phyloP scores from a whole-genome alignment of 495 filamentous ascomycete species.

The Penicillium ucsense region DNA sequence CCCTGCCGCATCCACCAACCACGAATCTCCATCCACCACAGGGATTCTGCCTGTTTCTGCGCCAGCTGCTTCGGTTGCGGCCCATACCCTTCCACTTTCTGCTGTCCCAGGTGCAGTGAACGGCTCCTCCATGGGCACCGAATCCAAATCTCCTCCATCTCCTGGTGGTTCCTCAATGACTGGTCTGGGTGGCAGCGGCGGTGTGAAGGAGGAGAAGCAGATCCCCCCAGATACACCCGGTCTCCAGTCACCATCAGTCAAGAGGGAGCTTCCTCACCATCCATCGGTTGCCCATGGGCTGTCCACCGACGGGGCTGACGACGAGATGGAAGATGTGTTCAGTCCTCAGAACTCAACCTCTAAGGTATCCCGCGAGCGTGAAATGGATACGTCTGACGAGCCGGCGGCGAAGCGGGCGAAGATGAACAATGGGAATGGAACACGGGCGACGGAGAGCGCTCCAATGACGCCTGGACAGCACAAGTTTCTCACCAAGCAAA shows the following conservation, averaged over 20 bases:
- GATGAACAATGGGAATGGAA: conserved; percentile 36
- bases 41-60: background rate
- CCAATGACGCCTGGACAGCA: conserved; percentile 38
- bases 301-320: conserved; percentile 21
- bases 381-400: conserved; percentile 59
- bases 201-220: too few relatives aligned
- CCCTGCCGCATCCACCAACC: too few relatives aligned
- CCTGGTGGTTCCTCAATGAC: background rate
- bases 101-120: background rate
- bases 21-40: too few relatives aligned
- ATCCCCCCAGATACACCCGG: too few relatives aligned
- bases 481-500: conserved; percentile 38
- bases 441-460: conserved; percentile 25
- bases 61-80: conserved; percentile 3
- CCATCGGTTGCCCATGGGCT: conserved; percentile 8
- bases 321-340: conserved; percentile 32
- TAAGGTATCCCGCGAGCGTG: conserved; percentile 61
- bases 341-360: conserved; percentile 32
- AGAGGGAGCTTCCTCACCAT: conserved; percentile 30
- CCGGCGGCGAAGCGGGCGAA: conserved; percentile 71
- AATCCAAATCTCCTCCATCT: background rate
- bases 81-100: background rate
- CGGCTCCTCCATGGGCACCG: background rate
- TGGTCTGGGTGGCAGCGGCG: too few relatives aligned
- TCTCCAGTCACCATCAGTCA: conserved; percentile 2